Percentiles rank a stretch among this genome's conserved stretches.
Conservation (phyloP, 805 yeast genomes). For the Schwanniomyces pseudopolymorphus region DNA sequence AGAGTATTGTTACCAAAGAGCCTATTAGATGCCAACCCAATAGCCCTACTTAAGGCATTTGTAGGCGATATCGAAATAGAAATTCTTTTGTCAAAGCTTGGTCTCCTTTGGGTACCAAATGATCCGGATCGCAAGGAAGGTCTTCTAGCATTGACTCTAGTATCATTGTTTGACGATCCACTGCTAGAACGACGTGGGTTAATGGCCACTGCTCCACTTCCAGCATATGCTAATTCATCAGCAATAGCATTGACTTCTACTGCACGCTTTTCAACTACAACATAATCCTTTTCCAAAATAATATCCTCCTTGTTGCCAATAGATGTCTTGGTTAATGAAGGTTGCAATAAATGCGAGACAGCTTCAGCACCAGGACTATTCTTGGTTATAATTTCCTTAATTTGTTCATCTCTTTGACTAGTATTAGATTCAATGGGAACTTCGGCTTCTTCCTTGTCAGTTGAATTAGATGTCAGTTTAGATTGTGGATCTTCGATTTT, state of each 20-base stretch:
- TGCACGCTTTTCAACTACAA: constrained; percentile 89
- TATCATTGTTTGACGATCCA: constrained; percentile 16
- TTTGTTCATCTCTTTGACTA: constrained; percentile 39
- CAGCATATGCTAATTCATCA: constrained; percentile 77
- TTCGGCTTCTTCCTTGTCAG: not conserved
- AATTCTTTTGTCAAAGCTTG: constrained; percentile 63
- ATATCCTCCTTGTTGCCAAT: constrained; percentile 39
- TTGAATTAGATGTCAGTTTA: not conserved
- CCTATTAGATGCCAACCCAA: constrained; percentile 84
- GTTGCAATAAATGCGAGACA: constrained; percentile 23
- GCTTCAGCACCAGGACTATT: constrained; percentile 45
- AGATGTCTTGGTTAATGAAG: constrained; percentile 7
- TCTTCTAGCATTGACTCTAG: constrained; percentile 17
- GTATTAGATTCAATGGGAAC: not conserved
- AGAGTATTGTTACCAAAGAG: constrained; percentile 56
- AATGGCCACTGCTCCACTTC: constrained; percentile 51
- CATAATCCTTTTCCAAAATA: constrained; percentile 79
- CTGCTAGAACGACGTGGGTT: constrained; percentile 31
- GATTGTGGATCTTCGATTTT: constrained; percentile 12
- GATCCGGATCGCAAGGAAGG: constrained; percentile 47
- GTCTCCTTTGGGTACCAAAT: constrained; percentile 53
- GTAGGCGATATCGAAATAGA: constrained; percentile 78
- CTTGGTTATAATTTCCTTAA: constrained; percentile 42
- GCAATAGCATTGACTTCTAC: constrained; percentile 96
- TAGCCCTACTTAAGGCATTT: constrained; percentile 83